Conservation (phyloP, 2,329 filamentous ascomycete species). For the Raffaelea ambrosiae region DNA sequence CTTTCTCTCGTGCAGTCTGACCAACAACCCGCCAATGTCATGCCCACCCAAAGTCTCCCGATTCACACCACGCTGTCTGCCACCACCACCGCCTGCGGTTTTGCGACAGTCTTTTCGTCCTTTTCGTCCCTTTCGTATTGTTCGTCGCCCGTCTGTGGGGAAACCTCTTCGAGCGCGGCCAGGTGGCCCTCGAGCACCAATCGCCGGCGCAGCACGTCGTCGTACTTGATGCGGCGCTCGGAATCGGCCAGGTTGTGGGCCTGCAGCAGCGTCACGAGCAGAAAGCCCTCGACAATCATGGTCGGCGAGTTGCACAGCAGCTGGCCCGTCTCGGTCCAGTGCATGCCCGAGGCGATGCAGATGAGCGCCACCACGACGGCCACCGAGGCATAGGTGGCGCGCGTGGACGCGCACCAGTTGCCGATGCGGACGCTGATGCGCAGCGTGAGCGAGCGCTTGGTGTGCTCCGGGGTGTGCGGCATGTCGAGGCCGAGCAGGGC, state of each 20-base stretch:
- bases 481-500: not conserved
- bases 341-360: conserved; percentile 12
- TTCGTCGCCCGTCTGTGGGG: not conserved
- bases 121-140: not conserved
- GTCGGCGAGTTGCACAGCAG: conserved; percentile 20
- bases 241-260: conserved; percentile 1
- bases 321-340: conserved; percentile 18
- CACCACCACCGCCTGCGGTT: not conserved
- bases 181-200: not conserved
- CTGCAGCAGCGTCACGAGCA: conserved; percentile 14
- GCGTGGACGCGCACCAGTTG: conserved; percentile 9
- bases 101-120: not conserved
- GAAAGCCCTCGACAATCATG: conserved; percentile 17
- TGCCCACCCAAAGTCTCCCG: not conserved
- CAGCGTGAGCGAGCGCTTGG: conserved; percentile 9
- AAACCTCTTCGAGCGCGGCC: not conserved
- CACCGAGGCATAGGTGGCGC: conserved; percentile 11
- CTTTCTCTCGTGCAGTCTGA: too few species aligned
- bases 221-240: not conserved
- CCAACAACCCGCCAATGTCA: too few species aligned
- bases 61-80: not conserved
- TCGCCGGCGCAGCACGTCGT: not conserved
- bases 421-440: conserved; percentile 13
- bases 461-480: not conserved
- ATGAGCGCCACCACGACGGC: conserved; percentile 1